Base-by-base conservation (phyloP, 1,139 yeast genomes). In the Hanseniaspora uvarum region DNA sequence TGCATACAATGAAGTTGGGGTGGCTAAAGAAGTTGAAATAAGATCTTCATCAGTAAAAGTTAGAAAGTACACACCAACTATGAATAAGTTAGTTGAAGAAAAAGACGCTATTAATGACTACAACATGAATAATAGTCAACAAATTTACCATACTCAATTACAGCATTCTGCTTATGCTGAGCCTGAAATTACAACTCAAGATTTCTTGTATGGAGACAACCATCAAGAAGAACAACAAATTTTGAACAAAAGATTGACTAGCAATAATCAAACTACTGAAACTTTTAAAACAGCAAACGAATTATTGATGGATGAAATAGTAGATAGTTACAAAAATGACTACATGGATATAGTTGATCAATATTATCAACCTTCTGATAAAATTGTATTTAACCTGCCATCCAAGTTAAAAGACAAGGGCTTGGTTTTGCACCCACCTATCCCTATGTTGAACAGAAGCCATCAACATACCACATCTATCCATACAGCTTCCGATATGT, bases 401-500 rank as follows among this genome's bases (percentile, higher is more conserved):
- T 33, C 43, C 30, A 19, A 40, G 14, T 11, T 34, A 3, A 12
- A 43, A 2, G 34, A 34, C 12, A 24, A 16, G 4, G 11, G 8
- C 26, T 5, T 50, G 16, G n/a, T 41, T 6, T 24, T 50, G 21
- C 38, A 45, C 3, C 53, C 53, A 4, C 53, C 53, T 12, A 14
- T 19, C 5, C 28, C 30, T 16, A 18, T 24, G 21, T 30, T 26
- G 30, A 34, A 24, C 39, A 39, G 21, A 30, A 18, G 10, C 18
- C 53, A 50, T 37, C 44, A 50, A 3, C 48, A 50, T 18, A 24
- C 44, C 14, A 41, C 33, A n/a, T 50, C 53, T 8, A 43, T 50
- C 14, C 30, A 30, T 11, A 43, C 44, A 5, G 46, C 31, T 33
- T 50, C 53, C 24, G 53, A 50, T 44, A 26, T 50, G 38, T 50